These are phyloP conservation scores for Xylariales sp. DNA, from an alignment of 2,329 filamentous ascomycete species.

Conservation along the genomic window DNA sequence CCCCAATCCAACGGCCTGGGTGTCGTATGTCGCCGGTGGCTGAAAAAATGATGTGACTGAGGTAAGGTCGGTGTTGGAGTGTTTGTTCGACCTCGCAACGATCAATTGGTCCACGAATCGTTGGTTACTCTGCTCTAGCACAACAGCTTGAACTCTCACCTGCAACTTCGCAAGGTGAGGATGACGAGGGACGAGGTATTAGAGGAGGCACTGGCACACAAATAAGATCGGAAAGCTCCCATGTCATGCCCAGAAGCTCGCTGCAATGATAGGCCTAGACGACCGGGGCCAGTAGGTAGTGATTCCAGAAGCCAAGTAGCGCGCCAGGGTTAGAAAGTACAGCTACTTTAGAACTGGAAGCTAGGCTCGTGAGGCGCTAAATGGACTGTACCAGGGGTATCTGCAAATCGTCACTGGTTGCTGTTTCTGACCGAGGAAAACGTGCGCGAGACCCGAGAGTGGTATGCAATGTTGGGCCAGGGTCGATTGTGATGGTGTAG, in stretches of 20 bases:
- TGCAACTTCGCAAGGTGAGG: not conserved
- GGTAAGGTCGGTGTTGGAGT: no score
- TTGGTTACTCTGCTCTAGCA: no score
- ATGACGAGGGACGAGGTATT: not conserved
- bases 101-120: no score
- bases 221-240: not conserved
- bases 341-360: not conserved
- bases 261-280: not conserved
- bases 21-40: not conserved
- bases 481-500: not conserved
- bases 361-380: not conserved
- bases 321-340: not conserved
- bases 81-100: no score
- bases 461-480: not conserved
- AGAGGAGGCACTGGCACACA: no score
- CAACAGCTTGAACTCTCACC: no score
- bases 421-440: not conserved
- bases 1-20: constrained; percentile 16
- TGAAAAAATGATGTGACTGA: not conserved
- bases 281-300: no score
- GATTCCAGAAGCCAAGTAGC: no score
- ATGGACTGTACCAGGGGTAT: not conserved
- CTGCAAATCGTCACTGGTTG: not conserved
- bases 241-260: not conserved
- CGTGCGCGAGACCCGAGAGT: no score